Base-by-base conservation (phyloP, 139 green algal species). In the Chlorella ohadii region DNA sequence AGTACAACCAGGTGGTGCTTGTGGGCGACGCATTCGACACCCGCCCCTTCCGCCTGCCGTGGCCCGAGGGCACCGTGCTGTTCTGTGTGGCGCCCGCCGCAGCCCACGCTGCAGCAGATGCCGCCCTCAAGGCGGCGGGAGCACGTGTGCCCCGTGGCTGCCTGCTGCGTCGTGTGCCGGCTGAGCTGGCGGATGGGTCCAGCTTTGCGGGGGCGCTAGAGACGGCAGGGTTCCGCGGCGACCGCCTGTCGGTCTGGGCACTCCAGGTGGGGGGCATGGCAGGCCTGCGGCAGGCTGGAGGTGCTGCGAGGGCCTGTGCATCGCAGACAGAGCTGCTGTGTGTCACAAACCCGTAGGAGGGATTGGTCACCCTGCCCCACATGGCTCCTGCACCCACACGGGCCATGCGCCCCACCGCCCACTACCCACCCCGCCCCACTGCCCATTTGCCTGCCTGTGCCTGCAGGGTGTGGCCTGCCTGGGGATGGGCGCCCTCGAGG, bases 1-100 rank as follows among this genome's bases (percentile, higher is more conserved):
- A 82, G 83, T 91, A 85, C 47, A 72, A 75, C 41, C 91, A 97
- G 90, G 91, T 96, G 7, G 92, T 97, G 33, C 81, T 97, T 39
- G 20, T 97, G 44, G 94, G 93, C 6, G 90, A 93, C 78, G 94
- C 84, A 15, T 76, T 95, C 44, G 92, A 96, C 88, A 94, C 91
- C 0, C 91, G 94, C 4, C 91, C 92, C 11, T 94, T 88, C 64
- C 84, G 94, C 3, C 87, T 97, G 81, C 86, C 78, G 1, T 95
- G 91, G 94, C 91, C 92, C 0, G 57, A 84, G 17, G 94, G 94
- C 63, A 96, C 92, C 41, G 68, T 96, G 13, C 81, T 97, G 28
- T 97, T 90, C 88, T 33, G 91, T 31, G 87, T 95, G 44, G 91
- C 90, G 2, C 92, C 92, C 36, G 36, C 70, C 15, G 92, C 93